Conservation (phyloP, 768 basidiomycete species). For the Vararia minispora region DNA sequence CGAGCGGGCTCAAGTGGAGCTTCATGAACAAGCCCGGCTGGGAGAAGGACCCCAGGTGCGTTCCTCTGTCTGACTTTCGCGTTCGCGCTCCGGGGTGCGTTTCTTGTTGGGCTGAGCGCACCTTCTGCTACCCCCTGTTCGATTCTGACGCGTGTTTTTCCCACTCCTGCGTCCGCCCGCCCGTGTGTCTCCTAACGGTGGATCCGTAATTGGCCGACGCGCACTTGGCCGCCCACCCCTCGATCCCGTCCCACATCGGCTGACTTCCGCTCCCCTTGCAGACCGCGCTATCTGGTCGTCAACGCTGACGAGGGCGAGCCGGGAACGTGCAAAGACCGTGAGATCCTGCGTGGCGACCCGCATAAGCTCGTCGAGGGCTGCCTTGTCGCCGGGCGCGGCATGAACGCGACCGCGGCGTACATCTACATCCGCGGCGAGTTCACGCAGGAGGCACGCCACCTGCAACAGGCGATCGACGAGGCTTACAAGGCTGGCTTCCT, state of each 20-base stretch:
- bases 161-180: too few species aligned
- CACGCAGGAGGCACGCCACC: slow-evolving; percentile 86
- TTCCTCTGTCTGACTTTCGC: slow-evolving; percentile 1
- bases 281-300: slow-evolving; percentile 93
- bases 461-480: slow-evolving; percentile 92
- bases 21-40: slow-evolving; percentile 99
- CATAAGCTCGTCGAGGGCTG: slow-evolving; percentile 98
- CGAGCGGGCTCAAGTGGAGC: slow-evolving; percentile 93
- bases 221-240: too few species aligned
- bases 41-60: slow-evolving; percentile 83
- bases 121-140: too few species aligned
- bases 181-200: too few species aligned
- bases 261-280: too few species aligned
- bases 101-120: too few species aligned
- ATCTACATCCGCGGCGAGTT: slow-evolving; percentile 99
- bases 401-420: slow-evolving; percentile 99
- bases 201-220: too few species aligned
- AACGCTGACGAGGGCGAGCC: slow-evolving; percentile 99
- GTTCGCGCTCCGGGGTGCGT: too few species aligned
- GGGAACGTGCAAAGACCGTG: slow-evolving; percentile 97
- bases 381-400: slow-evolving; percentile 88
- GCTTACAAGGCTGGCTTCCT: slow-evolving; percentile 85
- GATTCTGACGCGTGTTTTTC: too few species aligned
- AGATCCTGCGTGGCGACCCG: slow-evolving; percentile 95
- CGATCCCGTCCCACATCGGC: too few species aligned